phyloP scores from a whole-genome alignment of 148 eudicot species.

The Amaranthus cruentus region DNA sequence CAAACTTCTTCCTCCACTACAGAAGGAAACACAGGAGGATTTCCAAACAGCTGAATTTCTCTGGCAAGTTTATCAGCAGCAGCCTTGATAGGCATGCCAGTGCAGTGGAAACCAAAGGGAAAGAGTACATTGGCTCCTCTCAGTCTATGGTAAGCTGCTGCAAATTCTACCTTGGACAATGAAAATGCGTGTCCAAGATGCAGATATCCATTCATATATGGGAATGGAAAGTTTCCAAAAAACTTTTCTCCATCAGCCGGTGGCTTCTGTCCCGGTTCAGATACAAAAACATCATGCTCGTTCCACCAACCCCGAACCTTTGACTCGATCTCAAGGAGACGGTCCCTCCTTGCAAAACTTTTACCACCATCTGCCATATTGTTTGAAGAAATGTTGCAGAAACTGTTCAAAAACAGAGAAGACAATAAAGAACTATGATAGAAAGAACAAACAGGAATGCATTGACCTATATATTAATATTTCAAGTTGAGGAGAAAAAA shows the following conservation, averaged over 20 bases:
- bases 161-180: slow-evolving; percentile 80
- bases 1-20: slow-evolving; percentile 36
- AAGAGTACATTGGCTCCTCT: slow-evolving; percentile 79
- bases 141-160: slow-evolving; percentile 71
- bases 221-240: slow-evolving; percentile 84
- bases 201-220: slow-evolving; percentile 81
- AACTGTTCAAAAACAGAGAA: slow-evolving; percentile 27
- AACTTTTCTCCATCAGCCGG: slow-evolving; percentile 71
- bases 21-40: slow-evolving; percentile 67
- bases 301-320: slow-evolving; percentile 58
- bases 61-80: slow-evolving; percentile 73
- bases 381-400: slow-evolving; percentile 31
- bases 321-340: slow-evolving; percentile 61
- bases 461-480: not conserved
- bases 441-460: slow-evolving; percentile 1
- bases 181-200: slow-evolving; percentile 90
- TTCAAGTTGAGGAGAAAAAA: too few species aligned
- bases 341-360: slow-evolving; percentile 73
- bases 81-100: slow-evolving; percentile 95
- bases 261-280: slow-evolving; percentile 45
- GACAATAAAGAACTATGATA: not conserved
- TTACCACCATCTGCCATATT: slow-evolving; percentile 40
- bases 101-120: slow-evolving; percentile 89
- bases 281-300: slow-evolving; percentile 50
- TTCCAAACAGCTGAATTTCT: slow-evolving; percentile 62